Evolutionary conservation across 805 yeast genomes (phyloP), one percentile per base, ranked within the genome.

Genomic region (Vanderwaltozyma polyspora): DNA sequence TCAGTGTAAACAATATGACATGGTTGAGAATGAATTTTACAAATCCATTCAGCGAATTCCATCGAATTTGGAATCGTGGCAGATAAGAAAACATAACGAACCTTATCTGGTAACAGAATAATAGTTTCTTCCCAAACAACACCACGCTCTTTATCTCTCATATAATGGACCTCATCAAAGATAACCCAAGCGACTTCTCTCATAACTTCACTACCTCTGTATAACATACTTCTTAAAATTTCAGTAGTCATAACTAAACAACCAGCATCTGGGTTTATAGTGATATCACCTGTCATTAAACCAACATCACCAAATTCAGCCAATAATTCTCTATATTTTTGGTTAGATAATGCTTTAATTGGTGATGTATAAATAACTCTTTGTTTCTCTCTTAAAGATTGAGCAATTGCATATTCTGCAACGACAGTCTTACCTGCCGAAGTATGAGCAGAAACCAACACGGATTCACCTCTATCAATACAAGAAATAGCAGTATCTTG

Each of bases 81-180:
- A 11, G 96, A 86, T 43, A 89, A 63, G 50, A 89, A 83, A 3
- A 89, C 95, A 51, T 87, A 85, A 45, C 82, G 89, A 13, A 91
- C 96, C 66, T 87, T 87, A 49, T 93, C 96, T 4, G 99, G 99
- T 28, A 91, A 67, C 54, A 91, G 65, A 38, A 91, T 91, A 44
- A 91, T 89, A 12, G 97, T 89, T 60, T 91, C 99, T 63, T 91
- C 99, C 99, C 99, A 91, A 24, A 91, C 98, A 34, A 91, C 99
- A 58, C 99, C 99, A 63, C 99, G 76, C 46, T 86, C 91, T 48
- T 85, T 80, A 58, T 91, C 99, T 63, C 96, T 78, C 93, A 91
- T 91, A 61, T 91, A 91, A 63, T 91, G 99, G 30, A 91, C 95
- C 58, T 91, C 99, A 60, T 91, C 99, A 45, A 91, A 91, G 26